Conservation (phyloP, 1,139 yeast genomes). For the Debaryomyces singareniensis region DNA sequence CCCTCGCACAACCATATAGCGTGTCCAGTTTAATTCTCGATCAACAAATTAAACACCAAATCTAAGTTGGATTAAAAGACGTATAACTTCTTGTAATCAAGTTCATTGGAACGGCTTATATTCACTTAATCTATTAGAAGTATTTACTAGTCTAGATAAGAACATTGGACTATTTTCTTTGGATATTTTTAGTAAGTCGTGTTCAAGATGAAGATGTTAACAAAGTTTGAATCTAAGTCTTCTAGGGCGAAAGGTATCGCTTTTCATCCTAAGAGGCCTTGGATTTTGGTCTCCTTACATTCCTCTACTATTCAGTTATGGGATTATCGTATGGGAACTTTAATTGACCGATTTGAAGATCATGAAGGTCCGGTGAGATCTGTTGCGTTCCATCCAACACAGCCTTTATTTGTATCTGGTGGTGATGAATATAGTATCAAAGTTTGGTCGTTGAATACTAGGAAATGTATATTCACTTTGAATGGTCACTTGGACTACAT, state of each 20-base stretch:
- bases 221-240: slow-evolving; percentile 97
- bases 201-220: slow-evolving; percentile 84
- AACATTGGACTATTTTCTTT: slow-evolving; percentile 1
- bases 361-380: slow-evolving; percentile 98
- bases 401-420: slow-evolving; percentile 93
- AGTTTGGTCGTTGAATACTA: slow-evolving; percentile 92
- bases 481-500: slow-evolving; percentile 94
- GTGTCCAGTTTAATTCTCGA: slow-evolving; percentile 3
- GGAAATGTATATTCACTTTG: slow-evolving; percentile 87
- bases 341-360: slow-evolving; percentile 93
- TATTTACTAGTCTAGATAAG: slow-evolving; percentile 1
- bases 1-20: slow-evolving; percentile 3
- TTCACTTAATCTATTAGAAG: neutral
- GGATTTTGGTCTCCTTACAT: slow-evolving; percentile 93
- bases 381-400: slow-evolving; percentile 95
- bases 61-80: slow-evolving; percentile 3
- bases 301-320: slow-evolving; percentile 94
- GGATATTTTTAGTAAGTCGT: neutral
- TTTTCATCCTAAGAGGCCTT: slow-evolving; percentile 94
- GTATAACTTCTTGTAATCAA: neutral
- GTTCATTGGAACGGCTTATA: no score
- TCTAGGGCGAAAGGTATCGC: slow-evolving; percentile 98
- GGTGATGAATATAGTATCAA: slow-evolving; percentile 95
- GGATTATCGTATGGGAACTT: slow-evolving; percentile 99
- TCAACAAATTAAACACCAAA: slow-evolving; percentile 6